Evolutionary conservation across 2,329 filamentous ascomycete genomes (phyloP).

Genomic region (Colletotrichum acutatum): DNA sequence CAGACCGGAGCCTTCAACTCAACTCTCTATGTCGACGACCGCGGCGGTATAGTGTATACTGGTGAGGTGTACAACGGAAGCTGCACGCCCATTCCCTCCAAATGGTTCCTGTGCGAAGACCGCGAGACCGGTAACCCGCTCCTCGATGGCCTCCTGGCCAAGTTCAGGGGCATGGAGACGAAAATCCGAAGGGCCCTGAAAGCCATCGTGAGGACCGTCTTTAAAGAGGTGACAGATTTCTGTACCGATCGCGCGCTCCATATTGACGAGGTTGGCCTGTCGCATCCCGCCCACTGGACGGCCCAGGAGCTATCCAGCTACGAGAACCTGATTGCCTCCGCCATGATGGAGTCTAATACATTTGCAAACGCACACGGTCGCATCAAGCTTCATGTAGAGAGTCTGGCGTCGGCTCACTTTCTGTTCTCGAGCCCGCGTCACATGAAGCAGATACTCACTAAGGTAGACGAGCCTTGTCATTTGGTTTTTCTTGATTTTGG

Average conservation of each 20-base stretch:
- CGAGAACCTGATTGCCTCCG: background rate
- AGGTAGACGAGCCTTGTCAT: background rate
- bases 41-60: background rate
- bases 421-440: background rate
- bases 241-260: background rate
- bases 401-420: background rate
- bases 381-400: background rate
- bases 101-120: background rate
- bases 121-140: background rate
- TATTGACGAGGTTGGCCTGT: background rate
- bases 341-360: background rate
- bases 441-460: background rate
- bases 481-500: background rate
- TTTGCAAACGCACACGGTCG: background rate
- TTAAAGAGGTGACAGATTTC: background rate
- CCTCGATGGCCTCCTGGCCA: background rate
- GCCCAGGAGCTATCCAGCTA: background rate
- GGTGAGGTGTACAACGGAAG: background rate
- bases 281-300: background rate
- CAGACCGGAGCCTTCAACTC: background rate
- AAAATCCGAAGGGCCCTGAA: background rate
- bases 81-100: background rate
- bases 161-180: background rate
- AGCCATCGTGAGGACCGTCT: background rate
- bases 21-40: background rate